Percentiles rank a stretch among this genome's conserved stretches.
These are phyloP conservation scores for Exophiala aquamarina DNA, from an alignment of 2,329 filamentous ascomycete species.

Conservation along the genomic window DNA sequence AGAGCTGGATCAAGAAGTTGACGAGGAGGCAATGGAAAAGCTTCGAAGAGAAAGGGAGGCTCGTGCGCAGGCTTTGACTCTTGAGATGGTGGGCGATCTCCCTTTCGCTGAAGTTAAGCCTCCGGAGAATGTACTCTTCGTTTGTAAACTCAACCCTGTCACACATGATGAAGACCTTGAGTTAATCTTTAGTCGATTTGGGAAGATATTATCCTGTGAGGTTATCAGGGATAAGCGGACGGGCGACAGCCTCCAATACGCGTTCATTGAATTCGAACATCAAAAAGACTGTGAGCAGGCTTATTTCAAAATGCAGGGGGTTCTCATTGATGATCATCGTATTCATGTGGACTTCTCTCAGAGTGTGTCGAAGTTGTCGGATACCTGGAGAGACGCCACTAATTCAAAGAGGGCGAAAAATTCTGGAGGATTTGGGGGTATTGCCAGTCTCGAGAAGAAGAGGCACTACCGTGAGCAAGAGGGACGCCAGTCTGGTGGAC, in stretches of 20 bases:
- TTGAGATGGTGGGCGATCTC: conserved; percentile 97
- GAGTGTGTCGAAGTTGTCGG: conserved; percentile 81
- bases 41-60: conserved; percentile 84
- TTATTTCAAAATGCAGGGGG: conserved; percentile 98
- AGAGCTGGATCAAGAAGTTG: conserved; percentile 72
- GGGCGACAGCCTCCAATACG: conserved; percentile 92
- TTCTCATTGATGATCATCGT: conserved; percentile 92
- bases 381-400: conserved; percentile 82
- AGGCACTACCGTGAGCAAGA: conserved; percentile 80
- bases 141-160: conserved; percentile 97
- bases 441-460: conserved; percentile 83
- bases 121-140: conserved; percentile 94
- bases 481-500: conserved; percentile 42
- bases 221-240: conserved; percentile 93
- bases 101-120: conserved; percentile 97
- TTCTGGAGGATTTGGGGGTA: conserved; percentile 84
- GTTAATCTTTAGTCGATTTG: conserved; percentile 95
- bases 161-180: conserved; percentile 93
- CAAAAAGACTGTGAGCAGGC: conserved; percentile 91
- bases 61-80: conserved; percentile 85
- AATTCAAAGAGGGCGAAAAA: conserved; percentile 72
- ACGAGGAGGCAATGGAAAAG: conserved; percentile 78
- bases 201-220: conserved; percentile 91
- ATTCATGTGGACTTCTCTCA: conserved; percentile 99
- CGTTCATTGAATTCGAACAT: conserved; percentile 94